A percentile compares a stretch with the other conserved stretches of the same genome.
phyloP scores from a whole-genome alignment of 179 eudicot genomes.

The Spergularia azorica region DNA sequence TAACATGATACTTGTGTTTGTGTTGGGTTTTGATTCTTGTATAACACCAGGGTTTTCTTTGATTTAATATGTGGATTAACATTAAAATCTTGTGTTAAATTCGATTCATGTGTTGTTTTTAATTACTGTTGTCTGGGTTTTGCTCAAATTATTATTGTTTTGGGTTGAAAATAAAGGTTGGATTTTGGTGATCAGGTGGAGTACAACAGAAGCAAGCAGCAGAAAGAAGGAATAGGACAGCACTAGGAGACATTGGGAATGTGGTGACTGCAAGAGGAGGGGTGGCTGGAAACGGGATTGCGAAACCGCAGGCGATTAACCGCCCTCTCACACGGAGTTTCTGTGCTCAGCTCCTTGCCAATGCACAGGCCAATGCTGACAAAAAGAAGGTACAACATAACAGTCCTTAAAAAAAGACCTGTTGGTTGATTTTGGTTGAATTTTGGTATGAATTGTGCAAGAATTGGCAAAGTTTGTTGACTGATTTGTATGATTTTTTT shows the following conservation, averaged over 20 bases:
- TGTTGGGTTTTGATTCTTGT: too few relatives aligned
- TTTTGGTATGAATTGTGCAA: background rate
- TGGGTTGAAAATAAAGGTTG: background rate
- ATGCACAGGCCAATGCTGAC: slow-evolving; percentile 65
- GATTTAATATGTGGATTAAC: too few relatives aligned
- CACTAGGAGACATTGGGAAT: slow-evolving; percentile 47
- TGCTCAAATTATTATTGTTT: background rate
- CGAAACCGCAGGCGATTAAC: slow-evolving; percentile 42
- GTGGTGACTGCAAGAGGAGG: slow-evolving; percentile 33
- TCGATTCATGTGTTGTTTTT: too few relatives aligned
- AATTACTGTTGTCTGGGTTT: background rate
- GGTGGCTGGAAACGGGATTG: slow-evolving; percentile 20
- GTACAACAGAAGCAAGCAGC: slow-evolving; percentile 29
- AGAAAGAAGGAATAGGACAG: slow-evolving; percentile 43
- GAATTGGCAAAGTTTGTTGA: background rate
- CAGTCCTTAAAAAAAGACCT: too few relatives aligned
- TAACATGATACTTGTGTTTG: too few relatives aligned
- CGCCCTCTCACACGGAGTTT: slow-evolving; percentile 59
- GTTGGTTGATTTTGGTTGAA: background rate
- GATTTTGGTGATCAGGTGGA: slow-evolving; percentile 29
- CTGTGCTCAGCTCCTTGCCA: slow-evolving; percentile 73
- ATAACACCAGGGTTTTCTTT: too few relatives aligned
- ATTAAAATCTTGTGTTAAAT: too few relatives aligned
- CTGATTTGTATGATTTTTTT: background rate
- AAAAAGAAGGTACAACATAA: slow-evolving; percentile 48